Base-by-base conservation (phyloP, 148 eudicot genomes). In the Rhododendron griersonianum region DNA sequence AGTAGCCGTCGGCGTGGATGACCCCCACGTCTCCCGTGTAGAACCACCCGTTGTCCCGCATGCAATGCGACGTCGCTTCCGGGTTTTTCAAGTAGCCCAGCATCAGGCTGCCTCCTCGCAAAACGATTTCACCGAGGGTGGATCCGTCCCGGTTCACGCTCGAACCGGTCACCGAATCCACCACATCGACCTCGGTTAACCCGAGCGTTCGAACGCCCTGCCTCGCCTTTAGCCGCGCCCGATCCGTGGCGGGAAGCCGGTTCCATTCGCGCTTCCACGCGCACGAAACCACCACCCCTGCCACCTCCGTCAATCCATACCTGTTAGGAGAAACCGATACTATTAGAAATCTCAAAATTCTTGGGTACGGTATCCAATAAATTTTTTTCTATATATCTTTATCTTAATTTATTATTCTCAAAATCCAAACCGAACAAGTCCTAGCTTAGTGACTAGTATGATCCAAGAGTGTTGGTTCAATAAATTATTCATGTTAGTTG, bases 21-120 rank as follows among this genome's bases (percentile, higher is more conserved):
- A 94, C 98, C 9, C 91, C 98, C 0, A 93, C 89, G 45, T 94
- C 95, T 1, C 98, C 98, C 0, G 98, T 94, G 39, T 88, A 87
- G 65, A 94, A 91, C 98, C 98, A 94, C 19, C 95, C 94, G 25
- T 93, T 89, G 53, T 79, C 65, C 57, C 83, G 89, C 87, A 94
- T 89, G 57, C 87, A 88, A 65, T 88, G 90, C 0, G 83, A 28
- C 5, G 98, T 93, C 0, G 85, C 91, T 44, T 88, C 86, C 0
- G 89, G 90, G 74, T 94, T 92, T 84, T 94, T 93, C 0, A 93
- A 55, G 75, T 94, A 93, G 1, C 98, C 98, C 77, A 93, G 63
- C 98, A 94, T 94, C 1, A 94, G 23, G 25, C 88, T 84, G 16
- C 90, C 93, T 1, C 96, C 96, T 81, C 89, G 81, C 1, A 94